A percentile compares a stretch with the other conserved stretches of the same genome.
These are phyloP conservation scores for Venustampulla echinocandica DNA, from an alignment of 495 filamentous ascomycete species.

Conservation along the genomic window DNA sequence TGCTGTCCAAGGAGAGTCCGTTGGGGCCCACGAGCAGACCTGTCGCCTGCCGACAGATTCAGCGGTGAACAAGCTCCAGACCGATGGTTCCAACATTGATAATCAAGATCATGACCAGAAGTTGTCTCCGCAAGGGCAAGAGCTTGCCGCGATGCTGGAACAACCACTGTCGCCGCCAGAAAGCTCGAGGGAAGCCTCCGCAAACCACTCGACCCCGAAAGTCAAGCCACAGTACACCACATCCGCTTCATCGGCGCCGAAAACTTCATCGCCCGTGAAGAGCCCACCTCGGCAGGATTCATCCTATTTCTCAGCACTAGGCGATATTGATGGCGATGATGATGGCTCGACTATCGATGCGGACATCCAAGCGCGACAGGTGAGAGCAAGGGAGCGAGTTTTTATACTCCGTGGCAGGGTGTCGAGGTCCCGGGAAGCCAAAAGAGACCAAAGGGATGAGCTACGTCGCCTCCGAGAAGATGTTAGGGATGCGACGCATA, in stretches of 20 bases:
- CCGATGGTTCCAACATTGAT: neutral
- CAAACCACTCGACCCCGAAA: neutral
- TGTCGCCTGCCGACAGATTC: neutral
- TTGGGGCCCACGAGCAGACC: neutral
- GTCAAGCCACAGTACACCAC: neutral
- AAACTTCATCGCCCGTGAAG: neutral
- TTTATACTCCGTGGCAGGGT: slow-evolving; percentile 12
- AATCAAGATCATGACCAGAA: neutral
- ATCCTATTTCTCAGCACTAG: slow-evolving; percentile 11
- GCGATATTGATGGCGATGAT: neutral
- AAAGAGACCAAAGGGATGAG: slow-evolving; percentile 4
- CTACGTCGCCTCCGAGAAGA: slow-evolving; percentile 3
- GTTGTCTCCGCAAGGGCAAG: neutral
- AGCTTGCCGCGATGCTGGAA: neutral
- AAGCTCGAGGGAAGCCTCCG: slow-evolving; percentile 3
- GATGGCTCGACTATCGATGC: neutral
- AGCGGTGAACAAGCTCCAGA: neutral
- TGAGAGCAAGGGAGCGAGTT: slow-evolving; percentile 15
- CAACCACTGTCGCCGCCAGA: slow-evolving; percentile 2
- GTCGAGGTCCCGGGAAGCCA: slow-evolving; percentile 5
- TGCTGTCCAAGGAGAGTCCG: neutral
- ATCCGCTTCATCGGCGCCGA: neutral
- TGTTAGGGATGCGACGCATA: slow-evolving; percentile 2
- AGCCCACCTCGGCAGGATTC: slow-evolving; percentile 14
- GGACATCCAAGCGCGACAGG: slow-evolving; percentile 3